A percentile compares a stretch with the other conserved stretches of the same genome.
These are phyloP conservation scores for Pilaira anomala DNA, from an alignment of 192 early-diverging fungal species.

Conservation along the genomic window DNA sequence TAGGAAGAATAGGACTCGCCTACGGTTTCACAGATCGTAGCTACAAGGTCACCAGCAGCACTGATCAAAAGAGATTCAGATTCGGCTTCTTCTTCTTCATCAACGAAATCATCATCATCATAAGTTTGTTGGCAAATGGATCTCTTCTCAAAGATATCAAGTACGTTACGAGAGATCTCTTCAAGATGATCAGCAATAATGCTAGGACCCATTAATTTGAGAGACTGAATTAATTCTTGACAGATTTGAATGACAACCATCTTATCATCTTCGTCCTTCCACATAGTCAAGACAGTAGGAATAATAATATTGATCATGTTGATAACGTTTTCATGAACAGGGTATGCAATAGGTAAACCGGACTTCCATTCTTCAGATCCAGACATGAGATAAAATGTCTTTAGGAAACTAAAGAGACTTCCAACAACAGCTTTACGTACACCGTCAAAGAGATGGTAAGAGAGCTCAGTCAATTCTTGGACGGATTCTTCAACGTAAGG, in stretches of 20 bases:
- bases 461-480: slow-evolving; percentile 60
- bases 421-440: slow-evolving; percentile 73
- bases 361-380: slow-evolving; percentile 64
- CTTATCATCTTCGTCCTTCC: slow-evolving; percentile 80
- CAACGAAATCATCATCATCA: slow-evolving; percentile 55
- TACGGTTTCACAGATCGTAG: slow-evolving; percentile 66
- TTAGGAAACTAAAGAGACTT: slow-evolving; percentile 71
- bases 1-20: slow-evolving; percentile 69
- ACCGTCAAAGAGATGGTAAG: slow-evolving; percentile 73
- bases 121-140: slow-evolving; percentile 70
- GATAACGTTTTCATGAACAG: slow-evolving; percentile 73
- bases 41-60: slow-evolving; percentile 78
- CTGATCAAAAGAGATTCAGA: slow-evolving; percentile 77
- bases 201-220: slow-evolving; percentile 73
- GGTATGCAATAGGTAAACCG: slow-evolving; percentile 60
- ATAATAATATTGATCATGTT: slow-evolving; percentile 66
- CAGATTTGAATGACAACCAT: slow-evolving; percentile 77
- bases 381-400: slow-evolving; percentile 73
- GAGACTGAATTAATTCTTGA: slow-evolving; percentile 62
- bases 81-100: slow-evolving; percentile 84
- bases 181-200: slow-evolving; percentile 50
- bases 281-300: slow-evolving; percentile 64
- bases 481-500: slow-evolving; percentile 77
- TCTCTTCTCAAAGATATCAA: slow-evolving; percentile 69
- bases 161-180: slow-evolving; percentile 31